These are phyloP conservation scores for Chaetomidium leptoderma DNA, from an alignment of 495 filamentous ascomycete genomes.

Conservation along the genomic window DNA sequence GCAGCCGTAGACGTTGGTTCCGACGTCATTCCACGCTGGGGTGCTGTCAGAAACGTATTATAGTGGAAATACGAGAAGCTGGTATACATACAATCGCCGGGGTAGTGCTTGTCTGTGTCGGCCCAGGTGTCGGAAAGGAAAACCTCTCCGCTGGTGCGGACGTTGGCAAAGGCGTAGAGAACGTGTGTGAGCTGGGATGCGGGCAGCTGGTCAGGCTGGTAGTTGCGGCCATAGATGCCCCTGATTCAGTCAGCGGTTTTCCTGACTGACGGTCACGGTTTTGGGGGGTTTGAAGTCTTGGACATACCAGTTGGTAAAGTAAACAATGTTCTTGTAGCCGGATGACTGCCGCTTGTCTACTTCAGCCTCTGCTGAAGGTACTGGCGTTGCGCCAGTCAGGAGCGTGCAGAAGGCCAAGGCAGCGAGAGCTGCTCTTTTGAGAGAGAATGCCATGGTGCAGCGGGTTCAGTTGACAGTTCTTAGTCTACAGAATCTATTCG, in stretches of 20 bases:
- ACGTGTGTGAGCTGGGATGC: slow-evolving; percentile 78
- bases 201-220: slow-evolving; percentile 76
- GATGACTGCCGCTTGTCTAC: slow-evolving; percentile 14
- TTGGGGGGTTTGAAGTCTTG: no score
- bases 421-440: slow-evolving; percentile 19
- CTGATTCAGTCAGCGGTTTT: slow-evolving; percentile 32
- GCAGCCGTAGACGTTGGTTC: slow-evolving; percentile 73
- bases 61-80: neutral
- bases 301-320: slow-evolving; percentile 48
- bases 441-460: slow-evolving; percentile 12
- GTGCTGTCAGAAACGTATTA: neutral
- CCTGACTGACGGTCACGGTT: neutral
- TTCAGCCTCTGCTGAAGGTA: neutral
- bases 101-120: slow-evolving; percentile 74
- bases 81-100: slow-evolving; percentile 36
- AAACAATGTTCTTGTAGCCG: slow-evolving; percentile 42
- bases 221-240: slow-evolving; percentile 82
- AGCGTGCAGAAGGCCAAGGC: slow-evolving; percentile 21
- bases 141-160: slow-evolving; percentile 77
- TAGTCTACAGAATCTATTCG: neutral
- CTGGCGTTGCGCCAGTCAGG: slow-evolving; percentile 8
- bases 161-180: slow-evolving; percentile 85
- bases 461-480: no score
- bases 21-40: slow-evolving; percentile 42
- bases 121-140: slow-evolving; percentile 56